Percentiles rank a stretch among this genome's conserved stretches.
Evolutionary conservation across 2,329 filamentous ascomycete species (phyloP).

Genomic region (Decorospora gaudefroyi): DNA sequence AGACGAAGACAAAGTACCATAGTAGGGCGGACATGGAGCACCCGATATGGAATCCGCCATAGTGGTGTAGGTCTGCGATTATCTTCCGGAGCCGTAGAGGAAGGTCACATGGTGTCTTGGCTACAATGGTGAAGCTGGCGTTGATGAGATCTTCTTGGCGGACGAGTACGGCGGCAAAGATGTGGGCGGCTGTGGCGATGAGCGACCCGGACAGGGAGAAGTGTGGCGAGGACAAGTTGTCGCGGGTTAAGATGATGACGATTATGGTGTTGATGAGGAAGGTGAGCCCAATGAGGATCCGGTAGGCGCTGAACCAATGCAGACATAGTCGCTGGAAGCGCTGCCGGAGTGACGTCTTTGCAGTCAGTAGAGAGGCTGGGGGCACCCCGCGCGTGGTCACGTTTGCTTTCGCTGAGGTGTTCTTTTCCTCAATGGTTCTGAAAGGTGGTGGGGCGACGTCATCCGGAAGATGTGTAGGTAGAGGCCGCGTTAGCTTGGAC

Average conservation of each 20-base stretch:
- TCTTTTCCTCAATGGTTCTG: background rate
- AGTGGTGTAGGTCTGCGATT: constrained; percentile 38
- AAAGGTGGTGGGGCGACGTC: no score
- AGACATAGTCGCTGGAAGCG: constrained; percentile 8
- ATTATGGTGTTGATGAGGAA: constrained; percentile 15
- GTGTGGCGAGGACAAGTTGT: background rate
- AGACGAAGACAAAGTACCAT: constrained; percentile 54
- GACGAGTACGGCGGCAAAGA: constrained; percentile 36
- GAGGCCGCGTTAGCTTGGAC: background rate
- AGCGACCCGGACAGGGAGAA: constrained; percentile 10
- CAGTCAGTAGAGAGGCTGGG: background rate
- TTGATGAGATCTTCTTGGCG: constrained; percentile 46
- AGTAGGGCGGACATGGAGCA: constrained; percentile 36
- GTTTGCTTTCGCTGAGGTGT: background rate
- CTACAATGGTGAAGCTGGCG: constrained; percentile 30
- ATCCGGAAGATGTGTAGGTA: no score
- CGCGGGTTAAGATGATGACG: background rate
- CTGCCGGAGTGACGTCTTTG: background rate
- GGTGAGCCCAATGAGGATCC: constrained; percentile 16
- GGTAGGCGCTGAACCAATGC: constrained; percentile 28
- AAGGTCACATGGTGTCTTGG: constrained; percentile 30
- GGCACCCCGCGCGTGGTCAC: background rate
- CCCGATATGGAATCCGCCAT: constrained; percentile 45
- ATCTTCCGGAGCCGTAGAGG: constrained; percentile 33
- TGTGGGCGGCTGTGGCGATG: constrained; percentile 43